Conservation (phyloP, 768 basidiomycete species). For the Panaeolus cyanescens region DNA sequence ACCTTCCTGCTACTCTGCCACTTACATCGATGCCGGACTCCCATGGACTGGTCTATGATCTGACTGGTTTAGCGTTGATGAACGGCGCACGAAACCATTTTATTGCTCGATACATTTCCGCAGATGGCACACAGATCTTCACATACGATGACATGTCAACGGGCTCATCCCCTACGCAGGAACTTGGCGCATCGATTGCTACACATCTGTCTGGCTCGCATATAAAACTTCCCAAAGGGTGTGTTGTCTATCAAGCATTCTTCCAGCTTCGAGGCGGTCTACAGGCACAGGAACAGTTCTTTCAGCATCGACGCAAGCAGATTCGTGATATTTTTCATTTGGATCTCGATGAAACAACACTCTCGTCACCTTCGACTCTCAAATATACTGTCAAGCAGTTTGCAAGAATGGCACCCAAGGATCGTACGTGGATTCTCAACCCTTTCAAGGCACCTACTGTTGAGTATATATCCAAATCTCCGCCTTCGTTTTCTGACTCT, state of each 20-base stretch:
- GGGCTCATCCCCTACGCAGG: neutral
- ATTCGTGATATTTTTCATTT: too few species aligned
- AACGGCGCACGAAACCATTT: slow-evolving; percentile 19
- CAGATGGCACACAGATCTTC: slow-evolving; percentile 13
- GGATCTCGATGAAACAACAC: too few species aligned
- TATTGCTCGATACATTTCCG: slow-evolving; percentile 19
- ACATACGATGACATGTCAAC: slow-evolving; percentile 1
- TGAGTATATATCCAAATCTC: slow-evolving; percentile 14
- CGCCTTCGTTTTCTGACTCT: too few species aligned
- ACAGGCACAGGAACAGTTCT: slow-evolving; percentile 17
- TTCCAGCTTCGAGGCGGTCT: slow-evolving; percentile 23
- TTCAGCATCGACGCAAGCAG: neutral
- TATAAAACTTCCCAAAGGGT: slow-evolving; percentile 12
- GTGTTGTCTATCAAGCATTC: slow-evolving; percentile 11
- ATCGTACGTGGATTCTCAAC: slow-evolving; percentile 15
- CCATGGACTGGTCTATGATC: slow-evolving; percentile 18
- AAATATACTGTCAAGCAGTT: too few species aligned
- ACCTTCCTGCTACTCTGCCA: slow-evolving; percentile 20
- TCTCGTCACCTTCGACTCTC: neutral
- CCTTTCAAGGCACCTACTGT: slow-evolving; percentile 4
- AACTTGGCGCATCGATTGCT: neutral
- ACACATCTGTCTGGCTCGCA: slow-evolving; percentile 11
- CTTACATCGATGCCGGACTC: neutral
- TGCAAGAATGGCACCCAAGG: slow-evolving; percentile 1
- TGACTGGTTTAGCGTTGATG: slow-evolving; percentile 22